phyloP scores from a whole-genome alignment of 2,329 filamentous ascomycete species.

The Tolypocladium cylindrosporum region DNA sequence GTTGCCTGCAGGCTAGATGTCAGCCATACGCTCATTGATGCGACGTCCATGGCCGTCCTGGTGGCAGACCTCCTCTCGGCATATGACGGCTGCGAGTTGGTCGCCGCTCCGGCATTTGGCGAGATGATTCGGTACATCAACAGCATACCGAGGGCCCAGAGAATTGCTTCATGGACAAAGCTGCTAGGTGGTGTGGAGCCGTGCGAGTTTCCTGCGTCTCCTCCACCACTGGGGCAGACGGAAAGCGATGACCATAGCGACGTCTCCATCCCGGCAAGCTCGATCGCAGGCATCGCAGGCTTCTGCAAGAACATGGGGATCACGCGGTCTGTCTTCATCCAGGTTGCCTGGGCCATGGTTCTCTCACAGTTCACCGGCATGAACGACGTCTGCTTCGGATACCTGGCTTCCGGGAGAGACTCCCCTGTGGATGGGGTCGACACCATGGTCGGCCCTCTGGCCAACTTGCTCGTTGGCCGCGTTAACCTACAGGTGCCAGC shows the following conservation, averaged over 20 bases:
- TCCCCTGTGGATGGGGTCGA: slow-evolving; percentile 36
- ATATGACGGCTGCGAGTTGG: slow-evolving; percentile 12
- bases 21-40: slow-evolving; percentile 21
- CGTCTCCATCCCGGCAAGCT: background rate
- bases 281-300: background rate
- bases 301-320: slow-evolving; percentile 29
- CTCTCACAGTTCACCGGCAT: slow-evolving; percentile 35
- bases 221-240: background rate
- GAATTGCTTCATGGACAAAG: slow-evolving; percentile 5
- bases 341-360: slow-evolving; percentile 41
- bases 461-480: slow-evolving; percentile 45
- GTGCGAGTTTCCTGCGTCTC: slow-evolving; percentile 4
- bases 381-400: slow-evolving; percentile 41
- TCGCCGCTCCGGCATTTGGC: background rate
- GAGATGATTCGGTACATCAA: slow-evolving; percentile 3
- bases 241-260: background rate
- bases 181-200: slow-evolving; percentile 4
- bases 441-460: slow-evolving; percentile 38
- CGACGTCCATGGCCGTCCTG: slow-evolving; percentile 16
- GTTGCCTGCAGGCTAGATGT: slow-evolving; percentile 18
- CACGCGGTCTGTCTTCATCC: slow-evolving; percentile 39
- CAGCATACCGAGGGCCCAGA: background rate
- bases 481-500: slow-evolving; percentile 20
- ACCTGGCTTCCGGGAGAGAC: slow-evolving; percentile 43
- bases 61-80: slow-evolving; percentile 15